These are phyloP conservation scores for Paraconiothyrium sp. DNA, from an alignment of 2,329 filamentous ascomycete species.

Conservation along the genomic window DNA sequence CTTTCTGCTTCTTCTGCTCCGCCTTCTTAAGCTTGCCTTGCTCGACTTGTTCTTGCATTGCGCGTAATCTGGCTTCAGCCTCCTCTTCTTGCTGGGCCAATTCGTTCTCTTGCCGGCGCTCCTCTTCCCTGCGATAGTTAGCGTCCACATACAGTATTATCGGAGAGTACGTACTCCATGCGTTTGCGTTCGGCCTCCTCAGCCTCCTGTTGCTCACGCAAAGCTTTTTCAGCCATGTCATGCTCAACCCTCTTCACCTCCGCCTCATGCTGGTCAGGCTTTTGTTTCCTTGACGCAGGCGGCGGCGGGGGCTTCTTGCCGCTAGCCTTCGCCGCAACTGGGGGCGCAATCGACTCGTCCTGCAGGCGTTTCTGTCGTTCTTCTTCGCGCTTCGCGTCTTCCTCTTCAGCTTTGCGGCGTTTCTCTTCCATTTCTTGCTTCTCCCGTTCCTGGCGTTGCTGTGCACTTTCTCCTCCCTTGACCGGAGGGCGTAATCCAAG, in stretches of 20 bases:
- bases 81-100: slow-evolving; percentile 82
- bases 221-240: slow-evolving; percentile 61
- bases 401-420: slow-evolving; percentile 88
- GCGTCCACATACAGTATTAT: slow-evolving; percentile 4
- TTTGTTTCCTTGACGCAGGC: slow-evolving; percentile 74
- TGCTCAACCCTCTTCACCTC: slow-evolving; percentile 69
- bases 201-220: slow-evolving; percentile 76
- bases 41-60: slow-evolving; percentile 91
- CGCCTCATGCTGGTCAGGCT: slow-evolving; percentile 65
- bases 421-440: slow-evolving; percentile 87
- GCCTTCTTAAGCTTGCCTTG: slow-evolving; percentile 95
- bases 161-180: slow-evolving; percentile 76
- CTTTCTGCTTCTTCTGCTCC: slow-evolving; percentile 92
- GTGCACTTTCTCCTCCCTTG: slow-evolving; percentile 81
- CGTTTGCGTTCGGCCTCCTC: slow-evolving; percentile 77
- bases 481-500: slow-evolving; percentile 86
- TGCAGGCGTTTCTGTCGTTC: slow-evolving; percentile 85
- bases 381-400: slow-evolving; percentile 86
- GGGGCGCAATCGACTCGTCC: slow-evolving; percentile 75
- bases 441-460: slow-evolving; percentile 89
- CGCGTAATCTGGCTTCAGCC: slow-evolving; percentile 82
- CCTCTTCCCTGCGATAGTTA: slow-evolving; percentile 69
- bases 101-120: slow-evolving; percentile 79
- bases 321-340: slow-evolving; percentile 57
- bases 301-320: slow-evolving; percentile 74